Evolutionary conservation across 2,329 filamentous ascomycete species (phyloP).

Genomic region (Zopfia rhizophila): DNA sequence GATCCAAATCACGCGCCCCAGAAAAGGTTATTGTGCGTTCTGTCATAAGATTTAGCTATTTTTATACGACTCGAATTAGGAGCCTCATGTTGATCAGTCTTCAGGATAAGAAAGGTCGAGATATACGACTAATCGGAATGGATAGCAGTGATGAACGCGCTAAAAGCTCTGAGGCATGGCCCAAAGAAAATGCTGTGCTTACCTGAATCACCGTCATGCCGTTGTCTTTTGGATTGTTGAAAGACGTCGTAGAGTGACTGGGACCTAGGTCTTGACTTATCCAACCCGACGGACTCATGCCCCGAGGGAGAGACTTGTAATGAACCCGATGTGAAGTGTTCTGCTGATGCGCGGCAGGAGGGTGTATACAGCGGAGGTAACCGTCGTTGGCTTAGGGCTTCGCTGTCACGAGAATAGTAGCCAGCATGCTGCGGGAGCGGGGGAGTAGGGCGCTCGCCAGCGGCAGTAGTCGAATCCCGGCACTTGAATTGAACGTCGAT

Average conservation of each 20-base stretch:
- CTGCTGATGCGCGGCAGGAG: constrained; percentile 28
- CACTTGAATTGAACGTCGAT: constrained; percentile 28
- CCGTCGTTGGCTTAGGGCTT: constrained; percentile 28
- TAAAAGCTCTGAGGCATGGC: constrained; percentile 7
- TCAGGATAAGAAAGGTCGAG: constrained; percentile 15
- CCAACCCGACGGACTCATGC: constrained; percentile 13
- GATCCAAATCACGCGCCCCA: constrained; percentile 27
- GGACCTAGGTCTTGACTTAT: constrained; percentile 28
- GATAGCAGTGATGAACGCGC: constrained; percentile 21
- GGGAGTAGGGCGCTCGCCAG: constrained; percentile 26
- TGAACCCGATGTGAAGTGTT: constrained; percentile 16
- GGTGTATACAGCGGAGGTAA: constrained; percentile 37
- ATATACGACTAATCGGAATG: constrained; percentile 19
- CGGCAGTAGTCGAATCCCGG: constrained; percentile 24
- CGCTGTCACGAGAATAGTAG: constrained; percentile 32
- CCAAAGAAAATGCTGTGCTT: constrained; percentile 18
- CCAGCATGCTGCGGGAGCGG: constrained; percentile 41
- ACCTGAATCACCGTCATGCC: constrained; percentile 28
- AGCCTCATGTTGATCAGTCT: constrained; percentile 9
- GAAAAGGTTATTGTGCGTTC: constrained; percentile 25
- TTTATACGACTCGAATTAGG: constrained; percentile 21
- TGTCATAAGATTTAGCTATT: constrained; percentile 35
- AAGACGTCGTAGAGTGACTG: constrained; percentile 34
- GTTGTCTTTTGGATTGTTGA: constrained; percentile 24
- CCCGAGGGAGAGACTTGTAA: constrained; percentile 16